phyloP scores from a whole-genome alignment of 2,329 filamentous ascomycete genomes.

The Colletotrichum limetticola region DNA sequence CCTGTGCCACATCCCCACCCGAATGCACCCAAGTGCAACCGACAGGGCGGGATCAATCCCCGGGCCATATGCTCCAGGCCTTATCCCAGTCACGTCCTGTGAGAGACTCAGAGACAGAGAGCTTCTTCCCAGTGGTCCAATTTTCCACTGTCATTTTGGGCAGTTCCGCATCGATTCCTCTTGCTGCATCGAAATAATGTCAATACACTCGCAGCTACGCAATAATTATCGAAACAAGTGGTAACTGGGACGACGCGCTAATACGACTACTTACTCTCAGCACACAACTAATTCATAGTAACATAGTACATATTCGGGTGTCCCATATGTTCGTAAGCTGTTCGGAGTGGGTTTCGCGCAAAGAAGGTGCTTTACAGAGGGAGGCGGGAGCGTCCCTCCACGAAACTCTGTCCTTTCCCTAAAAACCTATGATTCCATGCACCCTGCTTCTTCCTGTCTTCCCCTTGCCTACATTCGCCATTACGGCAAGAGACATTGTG shows the following conservation, averaged over 20 bases:
- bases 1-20: not conserved
- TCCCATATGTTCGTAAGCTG: too few species aligned
- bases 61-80: slow-evolving; percentile 15
- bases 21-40: slow-evolving; percentile 9
- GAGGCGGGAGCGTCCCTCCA: not conserved
- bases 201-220: not conserved
- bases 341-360: not conserved
- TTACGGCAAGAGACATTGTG: not conserved
- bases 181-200: not conserved
- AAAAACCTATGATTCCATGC: not conserved
- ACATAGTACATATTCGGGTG: too few species aligned
- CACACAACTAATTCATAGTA: too few species aligned
- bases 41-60: slow-evolving; percentile 20
- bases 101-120: not conserved
- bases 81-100: not conserved
- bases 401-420: not conserved
- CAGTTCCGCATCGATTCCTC: not conserved
- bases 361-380: not conserved
- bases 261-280: too few species aligned
- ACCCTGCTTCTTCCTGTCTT: not conserved
- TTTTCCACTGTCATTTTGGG: not conserved
- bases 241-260: not conserved
- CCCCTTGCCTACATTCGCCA: not conserved
- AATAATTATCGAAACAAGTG: not conserved
- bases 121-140: not conserved